These are phyloP conservation scores for Aspergillus brasiliensis DNA, from an alignment of 2,329 filamentous ascomycete genomes.

Conservation along the genomic window DNA sequence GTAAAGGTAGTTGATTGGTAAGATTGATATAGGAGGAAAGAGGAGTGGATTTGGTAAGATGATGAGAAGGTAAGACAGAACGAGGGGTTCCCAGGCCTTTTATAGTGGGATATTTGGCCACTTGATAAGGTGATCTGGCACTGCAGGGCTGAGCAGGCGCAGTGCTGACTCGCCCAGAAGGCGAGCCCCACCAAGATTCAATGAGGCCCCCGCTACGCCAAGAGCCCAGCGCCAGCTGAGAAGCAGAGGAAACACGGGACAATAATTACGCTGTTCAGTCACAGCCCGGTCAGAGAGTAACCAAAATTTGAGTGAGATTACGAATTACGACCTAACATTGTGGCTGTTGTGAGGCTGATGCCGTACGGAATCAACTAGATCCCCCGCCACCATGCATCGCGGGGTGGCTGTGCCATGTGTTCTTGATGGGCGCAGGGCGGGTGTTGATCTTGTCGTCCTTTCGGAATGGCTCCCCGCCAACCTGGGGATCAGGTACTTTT, in stretches of 20 bases:
- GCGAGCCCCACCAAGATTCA: constrained; percentile 12
- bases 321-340: background rate
- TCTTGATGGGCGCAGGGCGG: background rate
- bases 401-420: constrained; percentile 10
- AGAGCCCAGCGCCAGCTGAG: constrained; percentile 2
- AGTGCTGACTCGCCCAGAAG: constrained; percentile 2
- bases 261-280: constrained; percentile 3
- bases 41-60: constrained; percentile 1
- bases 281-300: background rate
- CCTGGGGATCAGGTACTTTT: background rate
- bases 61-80: constrained; percentile 1
- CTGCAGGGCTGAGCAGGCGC: constrained; percentile 19
- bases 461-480: background rate
- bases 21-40: background rate
- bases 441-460: background rate
- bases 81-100: constrained; percentile 12
- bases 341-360: background rate
- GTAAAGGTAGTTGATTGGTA: background rate
- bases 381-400: constrained; percentile 2
- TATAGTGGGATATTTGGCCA: constrained; percentile 20
- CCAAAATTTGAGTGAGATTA: background rate
- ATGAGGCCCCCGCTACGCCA: constrained; percentile 10
- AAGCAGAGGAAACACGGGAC: constrained; percentile 4
- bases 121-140: constrained; percentile 17
- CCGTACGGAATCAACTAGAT: background rate